Conservation (phyloP, 2,329 filamentous ascomycete species). For the Dactylellina leptospora region DNA sequence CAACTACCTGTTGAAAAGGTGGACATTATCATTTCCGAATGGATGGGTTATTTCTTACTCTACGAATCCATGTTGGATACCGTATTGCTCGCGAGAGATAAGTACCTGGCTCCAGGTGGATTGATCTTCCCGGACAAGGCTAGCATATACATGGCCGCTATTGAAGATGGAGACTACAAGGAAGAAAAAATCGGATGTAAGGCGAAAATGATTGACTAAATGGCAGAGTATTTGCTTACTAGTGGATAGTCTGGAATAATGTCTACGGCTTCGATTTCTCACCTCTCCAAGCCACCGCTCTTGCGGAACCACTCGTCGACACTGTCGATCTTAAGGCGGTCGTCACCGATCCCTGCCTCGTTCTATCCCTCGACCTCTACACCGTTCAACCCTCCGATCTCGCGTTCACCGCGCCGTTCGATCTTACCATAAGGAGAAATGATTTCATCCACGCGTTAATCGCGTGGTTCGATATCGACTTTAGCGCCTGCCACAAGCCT, state of each 20-base stretch:
- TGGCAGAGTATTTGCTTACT: too few relatives aligned
- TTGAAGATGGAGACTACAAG: constrained; percentile 99
- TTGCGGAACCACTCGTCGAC: constrained; percentile 95
- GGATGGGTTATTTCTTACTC: constrained; percentile 99
- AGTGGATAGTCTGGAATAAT: constrained; percentile 94
- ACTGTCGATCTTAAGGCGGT: constrained; percentile 97
- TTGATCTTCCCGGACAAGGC: constrained; percentile 99
- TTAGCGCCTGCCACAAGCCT: constrained; percentile 96
- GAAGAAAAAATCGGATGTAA: constrained; percentile 99
- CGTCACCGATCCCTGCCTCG: constrained; percentile 85
- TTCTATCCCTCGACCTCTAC: constrained; percentile 92
- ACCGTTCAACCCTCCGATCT: constrained; percentile 85
- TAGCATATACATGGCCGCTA: constrained; percentile 94
- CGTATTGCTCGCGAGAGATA: constrained; percentile 93
- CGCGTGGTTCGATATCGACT: constrained; percentile 99
- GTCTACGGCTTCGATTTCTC: constrained; percentile 98
- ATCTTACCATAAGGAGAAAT: constrained; percentile 78
- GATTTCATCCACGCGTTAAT: constrained; percentile 97
- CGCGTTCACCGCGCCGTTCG: constrained; percentile 81
- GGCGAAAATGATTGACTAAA: too few relatives aligned
- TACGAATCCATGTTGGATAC: constrained; percentile 99
- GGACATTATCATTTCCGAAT: constrained; percentile 99
- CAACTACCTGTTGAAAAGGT: constrained; percentile 91
- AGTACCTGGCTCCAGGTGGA: constrained; percentile 83
- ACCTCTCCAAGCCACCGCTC: constrained; percentile 89